These are phyloP conservation scores for Saccharomycopsis fibuligera DNA, from an alignment of 805 yeast genomes.

Conservation along the genomic window DNA sequence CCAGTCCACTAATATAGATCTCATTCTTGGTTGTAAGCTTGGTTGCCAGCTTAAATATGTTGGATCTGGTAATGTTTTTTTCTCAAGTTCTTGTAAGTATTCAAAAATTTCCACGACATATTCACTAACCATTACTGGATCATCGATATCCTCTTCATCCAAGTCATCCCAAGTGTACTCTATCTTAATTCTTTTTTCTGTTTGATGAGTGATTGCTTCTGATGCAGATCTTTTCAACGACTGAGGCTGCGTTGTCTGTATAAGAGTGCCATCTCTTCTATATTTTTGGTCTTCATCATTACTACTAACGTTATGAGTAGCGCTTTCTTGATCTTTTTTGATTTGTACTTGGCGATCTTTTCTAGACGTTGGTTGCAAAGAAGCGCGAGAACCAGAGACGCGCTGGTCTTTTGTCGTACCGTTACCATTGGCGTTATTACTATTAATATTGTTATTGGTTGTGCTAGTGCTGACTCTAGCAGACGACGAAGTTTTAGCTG, in stretches of 20 bases:
- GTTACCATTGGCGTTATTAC: background rate
- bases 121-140: slow-evolving; percentile 88
- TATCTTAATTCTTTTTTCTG: slow-evolving; percentile 15
- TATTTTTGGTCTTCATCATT: slow-evolving; percentile 20
- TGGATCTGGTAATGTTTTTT: slow-evolving; percentile 66
- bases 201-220: slow-evolving; percentile 2
- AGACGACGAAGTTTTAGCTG: too few relatives aligned
- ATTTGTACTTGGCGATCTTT: slow-evolving; percentile 7
- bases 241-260: slow-evolving; percentile 3
- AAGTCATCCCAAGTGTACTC: slow-evolving; percentile 59
- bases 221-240: slow-evolving; percentile 23
- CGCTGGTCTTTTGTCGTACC: background rate
- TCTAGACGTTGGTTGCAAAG: background rate
- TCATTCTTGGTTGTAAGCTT: slow-evolving; percentile 70
- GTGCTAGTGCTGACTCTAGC: too few relatives aligned
- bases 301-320: slow-evolving; percentile 1
- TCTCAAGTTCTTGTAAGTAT: slow-evolving; percentile 67
- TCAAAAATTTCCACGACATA: slow-evolving; percentile 83
- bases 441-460: background rate
- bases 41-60: slow-evolving; percentile 59
- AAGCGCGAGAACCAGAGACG: background rate
- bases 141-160: slow-evolving; percentile 63
- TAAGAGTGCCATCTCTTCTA: slow-evolving; percentile 21
- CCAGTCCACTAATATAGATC: slow-evolving; percentile 91
- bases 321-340: slow-evolving; percentile 3